Conservation (phyloP, 129 eudicot genomes). For the Tanacetum coccineum region DNA sequence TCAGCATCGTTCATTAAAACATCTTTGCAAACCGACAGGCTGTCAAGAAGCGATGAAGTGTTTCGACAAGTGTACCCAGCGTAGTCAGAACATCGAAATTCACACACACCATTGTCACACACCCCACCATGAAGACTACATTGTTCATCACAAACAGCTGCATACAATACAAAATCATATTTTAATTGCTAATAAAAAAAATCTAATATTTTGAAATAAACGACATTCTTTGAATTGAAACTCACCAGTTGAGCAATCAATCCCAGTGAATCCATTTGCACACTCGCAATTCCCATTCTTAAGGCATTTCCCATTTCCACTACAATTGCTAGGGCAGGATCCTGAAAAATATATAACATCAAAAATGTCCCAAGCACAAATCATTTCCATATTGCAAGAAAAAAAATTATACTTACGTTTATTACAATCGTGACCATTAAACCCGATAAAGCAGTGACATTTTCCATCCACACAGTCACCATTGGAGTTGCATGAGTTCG, state of each 20-base stretch:
- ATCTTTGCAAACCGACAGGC: constrained; percentile 76
- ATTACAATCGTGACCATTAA: constrained; percentile 82
- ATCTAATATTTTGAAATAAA: too few species aligned
- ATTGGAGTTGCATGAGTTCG: constrained; percentile 69
- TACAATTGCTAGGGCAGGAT: constrained; percentile 77
- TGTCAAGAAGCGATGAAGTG: constrained; percentile 73
- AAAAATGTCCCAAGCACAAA: neutral
- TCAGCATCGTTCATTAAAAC: constrained; percentile 57
- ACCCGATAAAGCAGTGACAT: constrained; percentile 86
- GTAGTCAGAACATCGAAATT: constrained; percentile 94
- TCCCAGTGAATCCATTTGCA: constrained; percentile 70
- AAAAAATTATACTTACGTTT: constrained; percentile 42
- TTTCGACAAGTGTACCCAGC: constrained; percentile 95
- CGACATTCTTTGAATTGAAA: neutral
- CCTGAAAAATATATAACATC: constrained; percentile 40
- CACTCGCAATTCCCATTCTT: constrained; percentile 67
- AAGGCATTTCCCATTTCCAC: constrained; percentile 78
- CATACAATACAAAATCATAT: constrained; percentile 12
- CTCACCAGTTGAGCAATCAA: constrained; percentile 92
- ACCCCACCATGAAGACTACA: constrained; percentile 99
- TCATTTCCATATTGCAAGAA: neutral
- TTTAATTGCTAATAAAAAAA: neutral
- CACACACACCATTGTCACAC: constrained; percentile 91
- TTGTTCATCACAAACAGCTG: constrained; percentile 96
- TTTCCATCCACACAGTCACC: constrained; percentile 91